phyloP scores from a whole-genome alignment of 2,329 filamentous ascomycete genomes.

The Mollisiaceae sp. region DNA sequence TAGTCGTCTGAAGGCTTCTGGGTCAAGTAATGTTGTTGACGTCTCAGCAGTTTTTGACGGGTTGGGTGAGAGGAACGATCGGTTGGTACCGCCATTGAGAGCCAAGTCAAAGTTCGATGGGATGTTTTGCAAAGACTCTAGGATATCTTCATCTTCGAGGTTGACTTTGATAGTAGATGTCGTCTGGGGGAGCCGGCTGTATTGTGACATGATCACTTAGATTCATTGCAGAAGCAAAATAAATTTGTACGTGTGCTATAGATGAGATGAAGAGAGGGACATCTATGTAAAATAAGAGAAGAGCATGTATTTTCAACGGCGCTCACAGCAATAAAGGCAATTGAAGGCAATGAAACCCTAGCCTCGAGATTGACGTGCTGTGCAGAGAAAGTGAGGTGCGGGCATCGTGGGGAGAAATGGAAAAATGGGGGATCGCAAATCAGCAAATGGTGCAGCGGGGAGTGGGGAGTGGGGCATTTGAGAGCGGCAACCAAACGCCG shows the following conservation, averaged over 20 bases:
- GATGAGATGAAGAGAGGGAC: neutral
- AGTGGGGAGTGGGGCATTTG: constrained; percentile 10
- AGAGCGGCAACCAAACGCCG: neutral
- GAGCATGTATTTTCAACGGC: too few relatives aligned
- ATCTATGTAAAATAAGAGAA: neutral
- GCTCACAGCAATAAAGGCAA: neutral
- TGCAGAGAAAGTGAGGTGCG: constrained; percentile 12
- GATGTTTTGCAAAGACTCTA: constrained; percentile 34
- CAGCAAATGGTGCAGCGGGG: constrained; percentile 2
- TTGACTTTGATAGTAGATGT: constrained; percentile 16
- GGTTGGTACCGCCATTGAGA: constrained; percentile 33
- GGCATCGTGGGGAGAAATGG: neutral
- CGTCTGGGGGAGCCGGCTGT: constrained; percentile 25
- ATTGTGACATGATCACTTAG: constrained; percentile 22
- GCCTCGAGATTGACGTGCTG: neutral
- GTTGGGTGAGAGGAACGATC: constrained; percentile 28
- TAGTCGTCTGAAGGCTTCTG: constrained; percentile 44
- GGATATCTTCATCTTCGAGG: constrained; percentile 34
- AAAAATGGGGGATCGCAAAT: constrained; percentile 2
- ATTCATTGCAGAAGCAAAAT: constrained; percentile 32
- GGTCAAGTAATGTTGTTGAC: constrained; percentile 38
- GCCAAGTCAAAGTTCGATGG: constrained; percentile 39
- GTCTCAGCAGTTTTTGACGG: constrained; percentile 21
- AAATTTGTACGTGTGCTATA: neutral
- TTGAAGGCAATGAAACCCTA: neutral